These are phyloP conservation scores for Austropuccinia psidii DNA, from an alignment of 1,284 basidiomycete species.

Conservation along the genomic window DNA sequence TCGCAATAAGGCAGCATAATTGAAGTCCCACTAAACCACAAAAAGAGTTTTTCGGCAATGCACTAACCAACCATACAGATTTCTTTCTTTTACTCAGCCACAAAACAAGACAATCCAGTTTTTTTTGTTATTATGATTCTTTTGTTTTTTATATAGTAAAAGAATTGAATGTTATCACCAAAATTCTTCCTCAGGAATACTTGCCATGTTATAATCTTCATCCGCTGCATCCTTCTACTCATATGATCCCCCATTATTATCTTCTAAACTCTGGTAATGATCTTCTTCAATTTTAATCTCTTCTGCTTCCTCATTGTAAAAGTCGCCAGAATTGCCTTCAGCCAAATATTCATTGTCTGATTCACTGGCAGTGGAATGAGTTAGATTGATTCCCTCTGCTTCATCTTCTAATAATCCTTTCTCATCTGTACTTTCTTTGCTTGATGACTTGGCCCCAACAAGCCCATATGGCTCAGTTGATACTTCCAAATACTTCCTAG, in stretches of 20 bases:
- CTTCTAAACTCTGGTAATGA: no score
- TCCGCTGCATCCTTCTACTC: background rate
- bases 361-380: background rate
- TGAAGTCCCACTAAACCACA: no score
- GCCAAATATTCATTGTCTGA: background rate
- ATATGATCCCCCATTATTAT: background rate
- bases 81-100: no score
- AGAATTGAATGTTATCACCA: background rate
- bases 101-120: no score
- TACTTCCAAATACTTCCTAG: background rate
- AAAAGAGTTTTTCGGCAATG: no score
- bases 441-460: background rate
- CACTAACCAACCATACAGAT: no score
- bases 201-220: background rate
- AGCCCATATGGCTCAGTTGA: conserved; percentile 5
- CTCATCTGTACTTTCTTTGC: background rate
- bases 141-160: background rate
- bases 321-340: background rate
- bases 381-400: background rate
- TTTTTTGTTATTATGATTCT: no score
- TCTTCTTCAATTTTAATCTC: background rate
- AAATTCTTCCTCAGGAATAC: background rate
- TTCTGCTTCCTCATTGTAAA: background rate
- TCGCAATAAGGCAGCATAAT: no score
- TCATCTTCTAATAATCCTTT: background rate